phyloP scores from a whole-genome alignment of 2,329 filamentous ascomycete species.

The Aspergillus spinulosporus region DNA sequence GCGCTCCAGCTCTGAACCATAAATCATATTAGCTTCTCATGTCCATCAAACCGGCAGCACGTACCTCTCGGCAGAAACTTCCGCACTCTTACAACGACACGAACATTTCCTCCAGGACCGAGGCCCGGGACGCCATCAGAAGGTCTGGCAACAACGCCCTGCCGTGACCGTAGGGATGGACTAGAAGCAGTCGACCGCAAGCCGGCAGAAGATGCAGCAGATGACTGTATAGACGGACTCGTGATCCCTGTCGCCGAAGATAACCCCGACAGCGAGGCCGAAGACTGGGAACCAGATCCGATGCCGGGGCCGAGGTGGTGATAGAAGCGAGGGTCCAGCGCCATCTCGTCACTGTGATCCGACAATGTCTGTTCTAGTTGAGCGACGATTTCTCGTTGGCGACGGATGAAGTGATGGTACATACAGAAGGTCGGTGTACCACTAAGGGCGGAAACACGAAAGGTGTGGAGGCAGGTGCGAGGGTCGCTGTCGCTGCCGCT shows the following conservation, averaged over 20 bases:
- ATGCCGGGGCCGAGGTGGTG: constrained; percentile 32
- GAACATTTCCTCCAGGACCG: constrained; percentile 71
- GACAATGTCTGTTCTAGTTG: constrained; percentile 43
- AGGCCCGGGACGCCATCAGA: constrained; percentile 47
- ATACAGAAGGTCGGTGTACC: constrained; percentile 35
- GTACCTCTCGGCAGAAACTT: constrained; percentile 76
- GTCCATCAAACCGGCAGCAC: not conserved
- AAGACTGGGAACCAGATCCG: constrained; percentile 38
- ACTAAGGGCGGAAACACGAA: constrained; percentile 17
- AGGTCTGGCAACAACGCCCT: constrained; percentile 59
- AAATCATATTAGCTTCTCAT: not conserved
- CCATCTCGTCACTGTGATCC: constrained; percentile 39
- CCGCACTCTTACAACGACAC: constrained; percentile 77
- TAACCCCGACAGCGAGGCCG: constrained; percentile 34
- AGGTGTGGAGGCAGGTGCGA: constrained; percentile 5
- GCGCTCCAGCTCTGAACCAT: constrained; percentile 70
- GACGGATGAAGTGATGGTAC: constrained; percentile 41
- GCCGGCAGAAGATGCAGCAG: constrained; percentile 37
- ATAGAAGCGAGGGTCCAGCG: constrained; percentile 44
- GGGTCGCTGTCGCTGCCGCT: constrained; percentile 6
- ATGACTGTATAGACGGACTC: constrained; percentile 38
- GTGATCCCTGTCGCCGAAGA: constrained; percentile 40
- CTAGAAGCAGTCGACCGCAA: constrained; percentile 69
- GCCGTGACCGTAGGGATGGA: constrained; percentile 72
- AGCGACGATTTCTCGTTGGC: constrained; percentile 43